Base-by-base conservation (phyloP, 2,329 filamentous ascomycete genomes). In the Exophiala calicioides region DNA sequence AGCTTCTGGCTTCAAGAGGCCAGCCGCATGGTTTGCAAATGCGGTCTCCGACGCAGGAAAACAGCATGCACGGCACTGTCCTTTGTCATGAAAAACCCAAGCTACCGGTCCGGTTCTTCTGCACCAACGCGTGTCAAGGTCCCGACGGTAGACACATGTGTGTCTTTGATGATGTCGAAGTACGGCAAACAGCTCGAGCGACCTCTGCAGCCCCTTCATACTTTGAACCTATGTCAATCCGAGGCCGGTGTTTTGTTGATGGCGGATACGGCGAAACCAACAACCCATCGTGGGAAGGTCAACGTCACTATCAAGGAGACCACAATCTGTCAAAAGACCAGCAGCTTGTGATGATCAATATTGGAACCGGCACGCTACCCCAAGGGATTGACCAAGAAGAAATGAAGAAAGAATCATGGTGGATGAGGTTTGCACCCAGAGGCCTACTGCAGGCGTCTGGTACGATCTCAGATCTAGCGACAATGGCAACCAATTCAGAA, bases 201-300 rank as follows among this genome's bases (percentile, higher is more conserved):
- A 58, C 55, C 4, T 54, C 53, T 26, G 55, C 55, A 20, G 55
- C 55, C 10, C 55, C 53, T 3, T 54, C 55, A 20, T 58, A 53
- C 20, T 58, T 58, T 29, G 31, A 53, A 19, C 47, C 42, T 13
- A 50, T 58, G 41, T 46, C 29, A 12, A 56, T 58, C 12, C 24
- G 51, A 34, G 46, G 47, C 12, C 33, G 43, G 10, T 38, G 16
- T 10, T 52, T 54, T 23, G 42, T 52, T 7, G 55, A 58, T 39
- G 55, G 53, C 3, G 55, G 52, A 9, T 51, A 47, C 8, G 55
- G 55, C 15, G 33, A 53, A 9, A 57, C 52, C 13, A 57, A 57
- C 35, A 57, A 57, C 20, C 55, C 55, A 9, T 55, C 55, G 7
- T 54, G 52, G 43, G 53, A 53, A 16, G 50, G 48, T 23, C 39